Conservation (phyloP, 495 filamentous ascomycete species). For the Aspergillus mulundensis region DNA sequence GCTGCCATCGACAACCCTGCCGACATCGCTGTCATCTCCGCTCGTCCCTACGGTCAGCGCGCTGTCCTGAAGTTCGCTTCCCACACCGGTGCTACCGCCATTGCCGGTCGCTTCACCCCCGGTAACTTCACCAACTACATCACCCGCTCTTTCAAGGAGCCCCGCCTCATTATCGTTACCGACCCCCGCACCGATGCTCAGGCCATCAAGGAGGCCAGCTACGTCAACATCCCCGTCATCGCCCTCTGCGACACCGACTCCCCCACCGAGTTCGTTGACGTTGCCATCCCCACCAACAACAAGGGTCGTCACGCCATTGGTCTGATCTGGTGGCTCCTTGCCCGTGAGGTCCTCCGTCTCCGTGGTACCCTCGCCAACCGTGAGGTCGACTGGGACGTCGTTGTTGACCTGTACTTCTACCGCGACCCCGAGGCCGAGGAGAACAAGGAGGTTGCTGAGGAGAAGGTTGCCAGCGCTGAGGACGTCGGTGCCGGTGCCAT, state of each 20-base stretch:
- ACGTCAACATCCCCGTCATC: slow-evolving; percentile 99
- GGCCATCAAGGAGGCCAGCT: slow-evolving; percentile 99
- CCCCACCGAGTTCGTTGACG: slow-evolving; percentile 97
- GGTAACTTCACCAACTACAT: slow-evolving; percentile 99
- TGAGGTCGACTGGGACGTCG: slow-evolving; percentile 95
- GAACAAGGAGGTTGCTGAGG: slow-evolving; percentile 80
- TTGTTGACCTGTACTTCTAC: slow-evolving; percentile 99
- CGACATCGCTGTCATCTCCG: slow-evolving; percentile 97
- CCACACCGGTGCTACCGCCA: slow-evolving; percentile 95
- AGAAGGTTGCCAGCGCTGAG: slow-evolving; percentile 71
- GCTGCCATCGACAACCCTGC: slow-evolving; percentile 98
- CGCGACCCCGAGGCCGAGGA: slow-evolving; percentile 98
- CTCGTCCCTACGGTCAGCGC: slow-evolving; percentile 98
- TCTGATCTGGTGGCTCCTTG: slow-evolving; percentile 98
- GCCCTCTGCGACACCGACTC: slow-evolving; percentile 99
- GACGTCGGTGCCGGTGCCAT: slow-evolving; percentile 77
- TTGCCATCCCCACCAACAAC: slow-evolving; percentile 99
- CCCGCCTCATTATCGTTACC: slow-evolving; percentile 97
- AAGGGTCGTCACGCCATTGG: slow-evolving; percentile 99
- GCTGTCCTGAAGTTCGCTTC: slow-evolving; percentile 98
- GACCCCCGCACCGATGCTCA: slow-evolving; percentile 99
- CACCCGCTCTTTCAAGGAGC: slow-evolving; percentile 99
- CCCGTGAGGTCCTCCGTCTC: slow-evolving; percentile 98
- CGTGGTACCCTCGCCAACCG: slow-evolving; percentile 91
- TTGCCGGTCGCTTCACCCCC: slow-evolving; percentile 98